Evolutionary conservation across 2,329 filamentous ascomycete genomes (phyloP).

Genomic region (Ceratocystis papillata): DNA sequence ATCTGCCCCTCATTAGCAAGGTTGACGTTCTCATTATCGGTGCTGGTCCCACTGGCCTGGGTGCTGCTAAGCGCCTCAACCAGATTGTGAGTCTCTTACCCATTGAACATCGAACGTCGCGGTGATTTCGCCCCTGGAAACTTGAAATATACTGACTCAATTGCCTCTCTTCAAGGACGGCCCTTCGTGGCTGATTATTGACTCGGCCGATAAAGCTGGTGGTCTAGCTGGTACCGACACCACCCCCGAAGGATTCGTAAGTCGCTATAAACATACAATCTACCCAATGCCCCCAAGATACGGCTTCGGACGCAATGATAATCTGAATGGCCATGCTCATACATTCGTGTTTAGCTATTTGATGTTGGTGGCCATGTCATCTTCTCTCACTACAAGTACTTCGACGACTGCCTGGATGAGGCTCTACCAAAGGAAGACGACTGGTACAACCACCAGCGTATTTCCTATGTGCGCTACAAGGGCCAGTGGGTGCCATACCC

Average conservation of each 20-base stretch:
- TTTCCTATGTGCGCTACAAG: conserved; percentile 98
- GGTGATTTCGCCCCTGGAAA: conserved; percentile 17
- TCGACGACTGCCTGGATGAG: conserved; percentile 97
- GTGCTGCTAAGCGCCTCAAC: conserved; percentile 94
- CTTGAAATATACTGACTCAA: conserved; percentile 27
- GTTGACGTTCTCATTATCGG: conserved; percentile 85
- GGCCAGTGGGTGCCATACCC: conserved; percentile 94
- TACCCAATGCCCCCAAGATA: neutral
- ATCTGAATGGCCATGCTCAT: conserved; percentile 13
- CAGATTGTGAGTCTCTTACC: conserved; percentile 63
- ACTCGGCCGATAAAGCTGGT: conserved; percentile 82
- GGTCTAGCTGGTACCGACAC: conserved; percentile 92
- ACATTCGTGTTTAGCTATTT: conserved; percentile 57
- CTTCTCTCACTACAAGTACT: conserved; percentile 99
- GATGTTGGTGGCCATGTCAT: conserved; percentile 98
- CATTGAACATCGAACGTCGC: conserved; percentile 23
- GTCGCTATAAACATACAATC: conserved; percentile 36
- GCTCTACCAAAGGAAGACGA: conserved; percentile 86
- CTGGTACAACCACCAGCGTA: conserved; percentile 96
- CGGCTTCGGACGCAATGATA: neutral
- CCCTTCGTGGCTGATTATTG: conserved; percentile 91
- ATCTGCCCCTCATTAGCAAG: conserved; percentile 1
- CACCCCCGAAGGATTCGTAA: conserved; percentile 92
- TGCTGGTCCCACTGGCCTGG: conserved; percentile 91
- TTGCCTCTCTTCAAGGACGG: conserved; percentile 50